Base-by-base conservation (phyloP, 179 eudicot genomes). In the Patellifolia procumbens region DNA sequence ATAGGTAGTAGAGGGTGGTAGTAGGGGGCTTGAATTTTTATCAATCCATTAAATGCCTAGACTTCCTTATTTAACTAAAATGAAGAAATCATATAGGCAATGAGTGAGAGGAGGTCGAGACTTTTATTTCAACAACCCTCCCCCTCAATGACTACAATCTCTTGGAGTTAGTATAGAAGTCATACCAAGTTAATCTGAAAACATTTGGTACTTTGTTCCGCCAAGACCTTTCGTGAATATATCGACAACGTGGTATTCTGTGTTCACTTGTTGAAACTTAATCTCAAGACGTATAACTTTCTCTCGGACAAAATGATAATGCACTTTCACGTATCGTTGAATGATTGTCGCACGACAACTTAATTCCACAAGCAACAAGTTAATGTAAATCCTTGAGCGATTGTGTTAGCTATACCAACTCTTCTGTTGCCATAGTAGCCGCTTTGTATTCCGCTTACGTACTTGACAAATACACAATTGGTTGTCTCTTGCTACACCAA, bases 341-440 rank as follows among this genome's bases (percentile, higher is more conserved):
- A 49, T 72, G 17, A 26, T 72, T 66, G 39, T 66, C 48, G 39
- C 49, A 66, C 3, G 11, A 16, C 4, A 37, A 66, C 8, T 66
- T 12, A 15, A 58, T 62, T 10, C 15, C 66, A 37, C 28, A 55
- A 17, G 35, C 65, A 8, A 16, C 20, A 22, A 22, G 45, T 34
- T 73, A 68, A 22, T 28, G 68, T 0, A 76, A 64, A 68, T 68
- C 68, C 42, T 76, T 56, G 6, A 76, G 7, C 22, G 68, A 19
- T 19, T 76, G 67, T 1, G 32, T 56, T 19, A 76, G 31, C 73
- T 74, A 76, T 0, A 55, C 20, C 9, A 56, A 76, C 24, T 68
- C 65, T 59, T 76, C 31, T 2, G 74, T 24, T 20, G 61, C 62
- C 58, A 58, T 58, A 24, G 32, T 32, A 3, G 10, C 29, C 26